Conservation (phyloP, 1,284 basidiomycete genomes). For the Malassezia arunalokei region DNA sequence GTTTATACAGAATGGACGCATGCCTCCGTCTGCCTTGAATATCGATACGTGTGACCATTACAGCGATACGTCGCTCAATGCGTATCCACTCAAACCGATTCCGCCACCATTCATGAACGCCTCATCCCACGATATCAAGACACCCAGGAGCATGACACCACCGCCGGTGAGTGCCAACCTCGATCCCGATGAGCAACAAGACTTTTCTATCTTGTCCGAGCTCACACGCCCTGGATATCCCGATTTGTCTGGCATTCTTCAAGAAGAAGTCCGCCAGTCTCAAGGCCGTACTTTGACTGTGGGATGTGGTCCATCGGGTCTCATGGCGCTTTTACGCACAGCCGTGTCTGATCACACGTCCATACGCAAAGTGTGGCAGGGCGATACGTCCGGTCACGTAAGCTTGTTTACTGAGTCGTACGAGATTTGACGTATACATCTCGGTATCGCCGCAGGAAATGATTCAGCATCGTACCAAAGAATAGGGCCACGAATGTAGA, state of each 20-base stretch:
- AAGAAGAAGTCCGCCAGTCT: constrained; percentile 56
- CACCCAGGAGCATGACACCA: background rate
- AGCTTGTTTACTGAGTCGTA: constrained; percentile 38
- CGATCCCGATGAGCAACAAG: constrained; percentile 58
- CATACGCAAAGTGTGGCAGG: constrained; percentile 52
- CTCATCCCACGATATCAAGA: too few relatives aligned
- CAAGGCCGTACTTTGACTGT: constrained; percentile 58
- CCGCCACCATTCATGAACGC: too few relatives aligned
- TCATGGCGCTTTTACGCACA: constrained; percentile 62
- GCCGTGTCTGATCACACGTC: constrained; percentile 57
- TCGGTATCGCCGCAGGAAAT: constrained; percentile 64
- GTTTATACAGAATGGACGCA: background rate
- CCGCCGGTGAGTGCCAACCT: constrained; percentile 47
- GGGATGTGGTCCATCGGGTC: constrained; percentile 65
- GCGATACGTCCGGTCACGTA: constrained; percentile 54
- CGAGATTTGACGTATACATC: constrained; percentile 27
- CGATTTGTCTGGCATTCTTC: constrained; percentile 57
- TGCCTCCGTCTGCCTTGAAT: background rate
- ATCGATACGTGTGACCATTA: too few relatives aligned
- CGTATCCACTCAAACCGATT: too few relatives aligned
- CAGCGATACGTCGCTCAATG: too few relatives aligned
- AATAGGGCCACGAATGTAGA: constrained; percentile 57
- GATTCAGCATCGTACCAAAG: constrained; percentile 82
- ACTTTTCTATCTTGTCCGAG: constrained; percentile 59
- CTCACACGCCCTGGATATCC: constrained; percentile 62